Percentiles rank a stretch among this genome's conserved stretches.
Evolutionary conservation across 2,329 filamentous ascomycete species (phyloP).

Genomic region (Apiospora saccharicola): DNA sequence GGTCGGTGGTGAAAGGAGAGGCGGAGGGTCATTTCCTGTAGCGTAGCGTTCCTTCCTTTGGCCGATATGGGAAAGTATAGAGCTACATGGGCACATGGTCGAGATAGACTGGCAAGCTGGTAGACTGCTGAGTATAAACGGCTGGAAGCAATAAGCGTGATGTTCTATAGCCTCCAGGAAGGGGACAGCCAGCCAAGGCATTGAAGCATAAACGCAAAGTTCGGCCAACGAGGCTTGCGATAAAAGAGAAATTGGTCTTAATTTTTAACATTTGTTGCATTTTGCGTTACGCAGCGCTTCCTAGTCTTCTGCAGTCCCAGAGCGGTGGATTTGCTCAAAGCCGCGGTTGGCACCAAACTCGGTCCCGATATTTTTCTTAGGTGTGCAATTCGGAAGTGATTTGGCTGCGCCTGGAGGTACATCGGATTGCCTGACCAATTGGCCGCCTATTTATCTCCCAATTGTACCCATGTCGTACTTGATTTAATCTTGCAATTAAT

Average conservation of each 20-base stretch:
- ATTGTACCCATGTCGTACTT: slow-evolving; percentile 8
- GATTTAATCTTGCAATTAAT: not conserved
- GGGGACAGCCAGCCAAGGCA: not conserved
- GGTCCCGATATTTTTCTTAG: not conserved
- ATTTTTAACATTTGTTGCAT: not conserved
- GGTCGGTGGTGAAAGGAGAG: not conserved
- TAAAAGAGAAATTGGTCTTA: not conserved
- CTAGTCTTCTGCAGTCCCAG: not conserved
- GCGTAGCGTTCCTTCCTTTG: not conserved
- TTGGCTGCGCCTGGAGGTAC: not conserved
- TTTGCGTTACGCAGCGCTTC: not conserved
- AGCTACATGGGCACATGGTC: not conserved
- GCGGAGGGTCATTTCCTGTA: slow-evolving; percentile 14
- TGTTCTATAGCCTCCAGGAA: not conserved
- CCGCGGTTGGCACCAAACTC: slow-evolving; percentile 10
- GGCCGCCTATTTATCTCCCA: not conserved
- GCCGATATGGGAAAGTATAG: not conserved
- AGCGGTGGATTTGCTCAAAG: slow-evolving; percentile 10
- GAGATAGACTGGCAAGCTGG: too few relatives aligned
- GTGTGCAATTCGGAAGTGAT: not conserved
- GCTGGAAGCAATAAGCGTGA: not conserved
- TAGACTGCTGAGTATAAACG: not conserved
- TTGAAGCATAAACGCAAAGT: not conserved
- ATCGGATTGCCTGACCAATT: not conserved
- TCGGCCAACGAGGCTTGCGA: not conserved